Conservation (phyloP, 495 filamentous ascomycete genomes). For the Geoglossum glabrum region DNA sequence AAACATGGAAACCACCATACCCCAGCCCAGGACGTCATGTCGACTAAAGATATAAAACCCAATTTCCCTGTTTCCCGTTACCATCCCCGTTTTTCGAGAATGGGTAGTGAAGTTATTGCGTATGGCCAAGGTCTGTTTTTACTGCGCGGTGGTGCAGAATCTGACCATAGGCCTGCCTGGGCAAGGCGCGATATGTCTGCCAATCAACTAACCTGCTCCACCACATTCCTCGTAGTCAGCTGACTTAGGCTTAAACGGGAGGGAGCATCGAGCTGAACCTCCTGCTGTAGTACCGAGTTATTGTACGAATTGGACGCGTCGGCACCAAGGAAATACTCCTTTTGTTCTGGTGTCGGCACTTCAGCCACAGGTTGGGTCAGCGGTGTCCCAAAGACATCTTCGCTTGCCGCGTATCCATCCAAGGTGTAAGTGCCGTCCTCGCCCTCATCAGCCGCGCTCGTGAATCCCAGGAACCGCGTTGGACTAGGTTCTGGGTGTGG, state of each 20-base stretch:
- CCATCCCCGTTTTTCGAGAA: too few species aligned
- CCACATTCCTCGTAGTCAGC: background rate
- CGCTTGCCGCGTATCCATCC: background rate
- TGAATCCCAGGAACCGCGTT: background rate
- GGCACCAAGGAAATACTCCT: background rate
- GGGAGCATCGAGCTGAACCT: background rate
- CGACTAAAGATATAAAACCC: too few species aligned
- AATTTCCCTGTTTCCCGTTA: too few species aligned
- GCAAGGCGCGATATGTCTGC: too few species aligned
- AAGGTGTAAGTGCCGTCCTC: background rate
- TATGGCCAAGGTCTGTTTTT: too few species aligned
- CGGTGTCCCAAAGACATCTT: background rate
- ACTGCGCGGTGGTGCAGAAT: too few species aligned
- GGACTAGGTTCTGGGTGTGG: conserved; percentile 6
- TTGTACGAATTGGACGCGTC: background rate
- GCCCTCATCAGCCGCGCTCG: conserved; percentile 17
- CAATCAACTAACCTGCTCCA: background rate
- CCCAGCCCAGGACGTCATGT: too few species aligned
- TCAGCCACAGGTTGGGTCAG: background rate
- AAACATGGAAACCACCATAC: too few species aligned
- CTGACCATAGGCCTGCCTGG: too few species aligned
- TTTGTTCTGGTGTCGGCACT: background rate
- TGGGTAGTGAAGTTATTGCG: too few species aligned
- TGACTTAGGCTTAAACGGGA: background rate
- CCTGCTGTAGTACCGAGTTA: background rate